Percentiles rank a stretch among this genome's conserved stretches.
phyloP scores from a whole-genome alignment of 2,329 filamentous ascomycete species.

The Didymella segeticola region DNA sequence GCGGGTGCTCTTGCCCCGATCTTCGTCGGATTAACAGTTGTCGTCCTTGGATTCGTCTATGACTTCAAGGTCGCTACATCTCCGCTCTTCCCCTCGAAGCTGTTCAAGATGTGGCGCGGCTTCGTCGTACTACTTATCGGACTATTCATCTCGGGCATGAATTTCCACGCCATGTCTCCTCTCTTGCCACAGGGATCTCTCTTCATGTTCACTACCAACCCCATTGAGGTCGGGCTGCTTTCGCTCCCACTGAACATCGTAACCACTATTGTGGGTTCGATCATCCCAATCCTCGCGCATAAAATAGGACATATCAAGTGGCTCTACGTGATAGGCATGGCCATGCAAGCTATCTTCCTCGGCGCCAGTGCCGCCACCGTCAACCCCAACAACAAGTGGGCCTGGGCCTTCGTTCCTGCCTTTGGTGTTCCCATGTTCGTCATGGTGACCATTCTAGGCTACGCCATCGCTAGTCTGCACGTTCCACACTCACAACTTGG shows the following conservation, averaged over 20 bases:
- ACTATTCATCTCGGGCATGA: slow-evolving; percentile 3
- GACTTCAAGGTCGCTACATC: slow-evolving; percentile 1
- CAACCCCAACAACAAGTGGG: not conserved
- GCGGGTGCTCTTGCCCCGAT: not conserved
- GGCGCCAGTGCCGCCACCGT: not conserved
- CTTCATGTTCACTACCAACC: slow-evolving; percentile 1
- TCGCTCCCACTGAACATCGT: not conserved
- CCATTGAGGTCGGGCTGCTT: not conserved
- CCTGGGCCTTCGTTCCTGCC: slow-evolving; percentile 4
- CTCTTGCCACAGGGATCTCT: slow-evolving; percentile 3
- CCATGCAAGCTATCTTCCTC: slow-evolving; percentile 1
- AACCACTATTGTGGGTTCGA: not conserved
- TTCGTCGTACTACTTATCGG: slow-evolving; percentile 2
- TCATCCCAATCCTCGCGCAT: not conserved
- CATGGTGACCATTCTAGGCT: slow-evolving; percentile 4
- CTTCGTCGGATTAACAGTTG: not conserved
- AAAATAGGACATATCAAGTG: slow-evolving; percentile 4
- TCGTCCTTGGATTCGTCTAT: not conserved
- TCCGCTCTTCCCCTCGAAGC: slow-evolving; percentile 2
- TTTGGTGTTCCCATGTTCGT: slow-evolving; percentile 1
- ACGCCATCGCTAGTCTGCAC: slow-evolving; percentile 2
- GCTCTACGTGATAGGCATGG: slow-evolving; percentile 2
- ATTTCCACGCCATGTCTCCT: not conserved
- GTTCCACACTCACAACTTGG: slow-evolving; percentile 4
- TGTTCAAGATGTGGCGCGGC: slow-evolving; percentile 4